Evolutionary conservation across 306 rosid genomes (phyloP).

Genomic region (Prunus salicina): DNA sequence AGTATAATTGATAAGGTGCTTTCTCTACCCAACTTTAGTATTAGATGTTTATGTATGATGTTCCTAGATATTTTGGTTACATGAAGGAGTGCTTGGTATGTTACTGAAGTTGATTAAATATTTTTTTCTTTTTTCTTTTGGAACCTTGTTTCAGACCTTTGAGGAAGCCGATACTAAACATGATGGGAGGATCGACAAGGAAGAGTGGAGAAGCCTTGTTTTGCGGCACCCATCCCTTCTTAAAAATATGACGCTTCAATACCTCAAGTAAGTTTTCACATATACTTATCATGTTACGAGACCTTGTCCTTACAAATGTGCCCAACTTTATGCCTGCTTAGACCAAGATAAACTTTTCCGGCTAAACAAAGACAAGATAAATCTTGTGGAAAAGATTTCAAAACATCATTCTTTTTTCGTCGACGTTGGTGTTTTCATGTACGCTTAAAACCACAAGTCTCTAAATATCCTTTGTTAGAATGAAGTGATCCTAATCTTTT

Average conservation of each 20-base stretch:
- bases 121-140: conserved; percentile 3
- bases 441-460: background rate
- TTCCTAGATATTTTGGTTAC: background rate
- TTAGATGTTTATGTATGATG: background rate
- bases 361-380: background rate
- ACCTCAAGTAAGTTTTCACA: conserved; percentile 69
- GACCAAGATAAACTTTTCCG: background rate
- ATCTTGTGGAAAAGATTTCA: background rate
- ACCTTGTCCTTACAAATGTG: background rate
- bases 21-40: background rate
- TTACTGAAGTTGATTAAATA: background rate
- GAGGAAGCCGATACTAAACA: conserved; percentile 99
- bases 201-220: conserved; percentile 97
- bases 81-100: background rate
- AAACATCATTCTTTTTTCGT: background rate
- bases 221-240: conserved; percentile 90
- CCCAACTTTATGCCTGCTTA: background rate
- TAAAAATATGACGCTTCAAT: conserved; percentile 97
- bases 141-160: conserved; percentile 58
- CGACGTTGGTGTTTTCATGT: background rate
- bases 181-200: conserved; percentile 96
- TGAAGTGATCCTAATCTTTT: background rate
- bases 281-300: background rate
- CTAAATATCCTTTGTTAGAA: background rate
- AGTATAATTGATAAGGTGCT: conserved; percentile 96